A percentile compares a stretch with the other conserved stretches of the same genome.
These are phyloP conservation scores for Ascochyta koolunga DNA, from an alignment of 2,329 filamentous ascomycete genomes.

Conservation along the genomic window DNA sequence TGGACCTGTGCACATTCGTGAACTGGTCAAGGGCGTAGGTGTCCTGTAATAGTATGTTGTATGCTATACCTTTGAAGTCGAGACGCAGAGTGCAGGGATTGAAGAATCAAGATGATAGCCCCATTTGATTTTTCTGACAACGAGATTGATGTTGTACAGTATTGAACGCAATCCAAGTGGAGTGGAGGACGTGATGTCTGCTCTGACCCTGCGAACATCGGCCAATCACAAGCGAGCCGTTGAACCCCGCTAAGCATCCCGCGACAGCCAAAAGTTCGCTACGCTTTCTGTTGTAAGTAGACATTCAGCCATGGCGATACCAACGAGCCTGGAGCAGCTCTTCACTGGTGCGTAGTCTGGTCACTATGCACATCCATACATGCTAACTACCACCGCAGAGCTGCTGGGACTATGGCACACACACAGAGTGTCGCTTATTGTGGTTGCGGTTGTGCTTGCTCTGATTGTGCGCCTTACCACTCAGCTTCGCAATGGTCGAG, in stretches of 20 bases:
- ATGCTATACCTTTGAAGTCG: no score
- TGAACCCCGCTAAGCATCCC: constrained; percentile 17
- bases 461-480: constrained; percentile 37
- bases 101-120: not conserved
- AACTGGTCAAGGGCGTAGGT: no score
- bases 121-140: not conserved
- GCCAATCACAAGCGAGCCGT: constrained; percentile 8
- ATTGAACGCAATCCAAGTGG: not conserved
- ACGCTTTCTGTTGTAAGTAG: not conserved
- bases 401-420: constrained; percentile 47
- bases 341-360: constrained; percentile 6
- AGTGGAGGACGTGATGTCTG: not conserved
- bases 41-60: no score
- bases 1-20: no score
- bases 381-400: constrained; percentile 26
- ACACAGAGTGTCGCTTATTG: constrained; percentile 42
- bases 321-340: constrained; percentile 11
- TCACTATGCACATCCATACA: not conserved
- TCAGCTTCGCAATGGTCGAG: constrained; percentile 34
- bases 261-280: constrained; percentile 17
- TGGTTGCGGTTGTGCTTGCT: constrained; percentile 38
- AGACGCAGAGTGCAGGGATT: not conserved
- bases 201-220: not conserved
- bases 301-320: constrained; percentile 12
- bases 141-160: not conserved